These are phyloP conservation scores for Candida broadrunensis DNA, from an alignment of 805 yeast genomes.

Conservation along the genomic window DNA sequence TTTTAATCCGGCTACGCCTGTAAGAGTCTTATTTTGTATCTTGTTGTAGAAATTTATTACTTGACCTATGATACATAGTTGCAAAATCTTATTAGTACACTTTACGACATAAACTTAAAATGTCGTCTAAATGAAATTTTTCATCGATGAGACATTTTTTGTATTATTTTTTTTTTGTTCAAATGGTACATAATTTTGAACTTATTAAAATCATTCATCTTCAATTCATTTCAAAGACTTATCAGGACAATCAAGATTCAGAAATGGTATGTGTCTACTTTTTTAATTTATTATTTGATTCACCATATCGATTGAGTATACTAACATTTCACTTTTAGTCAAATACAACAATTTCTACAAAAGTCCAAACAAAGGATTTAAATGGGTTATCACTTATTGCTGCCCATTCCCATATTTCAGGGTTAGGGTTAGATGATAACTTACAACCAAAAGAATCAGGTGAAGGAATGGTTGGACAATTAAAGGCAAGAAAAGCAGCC, in stretches of 20 bases:
- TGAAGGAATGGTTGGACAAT: slow-evolving; percentile 98
- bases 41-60: too few species aligned
- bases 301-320: background rate
- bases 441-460: slow-evolving; percentile 72
- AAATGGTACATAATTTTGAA: too few species aligned
- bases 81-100: background rate
- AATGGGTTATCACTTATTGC: slow-evolving; percentile 72
- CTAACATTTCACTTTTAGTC: slow-evolving; percentile 7
- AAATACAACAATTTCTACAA: slow-evolving; percentile 26
- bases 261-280: too few species aligned
- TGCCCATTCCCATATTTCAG: slow-evolving; percentile 97
- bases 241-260: too few species aligned
- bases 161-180: too few species aligned
- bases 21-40: too few species aligned
- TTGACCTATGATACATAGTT: background rate
- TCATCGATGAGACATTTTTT: too few species aligned
- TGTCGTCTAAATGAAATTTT: too few species aligned
- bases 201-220: too few species aligned
- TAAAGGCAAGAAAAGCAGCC: slow-evolving; percentile 92
- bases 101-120: background rate
- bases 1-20: too few species aligned
- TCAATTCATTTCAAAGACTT: too few species aligned
- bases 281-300: too few species aligned
- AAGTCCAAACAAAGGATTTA: slow-evolving; percentile 30
- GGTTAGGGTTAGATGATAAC: slow-evolving; percentile 92